phyloP scores from a whole-genome alignment of 164 flowering plant species.

The Chloranthus sessilifolius region DNA sequence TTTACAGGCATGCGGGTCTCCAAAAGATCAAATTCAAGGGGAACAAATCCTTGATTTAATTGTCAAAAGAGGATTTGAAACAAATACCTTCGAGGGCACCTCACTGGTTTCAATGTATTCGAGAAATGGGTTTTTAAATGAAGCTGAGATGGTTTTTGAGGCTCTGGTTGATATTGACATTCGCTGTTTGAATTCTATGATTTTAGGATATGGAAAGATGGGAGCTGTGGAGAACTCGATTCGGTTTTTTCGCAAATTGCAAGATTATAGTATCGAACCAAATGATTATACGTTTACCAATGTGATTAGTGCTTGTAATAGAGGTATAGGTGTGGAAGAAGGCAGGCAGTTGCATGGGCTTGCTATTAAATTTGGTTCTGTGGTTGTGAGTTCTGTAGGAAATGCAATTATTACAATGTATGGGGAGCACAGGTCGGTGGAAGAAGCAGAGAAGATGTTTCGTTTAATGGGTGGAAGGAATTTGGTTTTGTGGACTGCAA shows the following conservation, averaged over 20 bases:
- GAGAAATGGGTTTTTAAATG: slow-evolving; percentile 18
- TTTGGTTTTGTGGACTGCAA: slow-evolving; percentile 35
- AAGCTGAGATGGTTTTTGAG: slow-evolving; percentile 23
- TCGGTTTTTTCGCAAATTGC: slow-evolving; percentile 13
- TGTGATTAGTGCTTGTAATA: slow-evolving; percentile 22
- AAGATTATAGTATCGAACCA: slow-evolving; percentile 25
- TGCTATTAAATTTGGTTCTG: slow-evolving; percentile 17
- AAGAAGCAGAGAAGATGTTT: slow-evolving; percentile 28
- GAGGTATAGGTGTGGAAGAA: slow-evolving; percentile 6
- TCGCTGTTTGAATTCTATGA: slow-evolving; percentile 31
- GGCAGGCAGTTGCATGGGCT: slow-evolving; percentile 29
- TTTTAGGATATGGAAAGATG: slow-evolving; percentile 23
- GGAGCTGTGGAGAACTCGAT: slow-evolving; percentile 24
- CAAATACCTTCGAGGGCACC: slow-evolving; percentile 24
- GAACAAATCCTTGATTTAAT: slow-evolving; percentile 27
- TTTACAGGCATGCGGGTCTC: slow-evolving; percentile 20
- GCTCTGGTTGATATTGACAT: slow-evolving; percentile 19
- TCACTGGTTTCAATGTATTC: slow-evolving; percentile 28
- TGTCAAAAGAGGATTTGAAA: slow-evolving; percentile 27
- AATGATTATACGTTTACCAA: slow-evolving; percentile 28
- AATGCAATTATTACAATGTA: slow-evolving; percentile 30
- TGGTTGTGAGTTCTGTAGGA: slow-evolving; percentile 18
- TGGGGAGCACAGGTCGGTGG: slow-evolving; percentile 24
- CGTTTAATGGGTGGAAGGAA: slow-evolving; percentile 19
- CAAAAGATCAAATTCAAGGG: slow-evolving; percentile 12